Conservation (phyloP, 495 filamentous ascomycete genomes). For the Clohesyomyces aquaticus region DNA sequence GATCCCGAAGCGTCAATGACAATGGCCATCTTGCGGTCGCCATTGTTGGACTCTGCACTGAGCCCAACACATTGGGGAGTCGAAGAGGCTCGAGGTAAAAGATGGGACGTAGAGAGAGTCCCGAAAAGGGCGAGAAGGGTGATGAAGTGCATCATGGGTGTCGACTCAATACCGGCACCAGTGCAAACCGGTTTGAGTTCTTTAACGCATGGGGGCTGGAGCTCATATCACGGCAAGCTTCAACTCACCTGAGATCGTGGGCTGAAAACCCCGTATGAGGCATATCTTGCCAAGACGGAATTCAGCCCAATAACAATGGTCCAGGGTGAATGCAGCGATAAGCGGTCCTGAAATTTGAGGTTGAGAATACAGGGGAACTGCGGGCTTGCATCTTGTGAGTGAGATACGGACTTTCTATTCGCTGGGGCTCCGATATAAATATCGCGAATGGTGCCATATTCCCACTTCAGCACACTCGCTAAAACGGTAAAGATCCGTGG, state of each 20-base stretch:
- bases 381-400: no score
- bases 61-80: neutral
- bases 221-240: neutral
- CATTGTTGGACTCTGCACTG: conserved; percentile 14
- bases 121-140: neutral
- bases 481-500: no score
- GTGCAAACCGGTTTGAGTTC: neutral
- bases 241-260: neutral
- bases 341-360: no score
- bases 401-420: no score
- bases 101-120: neutral
- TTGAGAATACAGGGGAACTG: neutral
- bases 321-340: no score
- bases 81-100: conserved; percentile 1
- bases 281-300: neutral
- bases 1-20: conserved; percentile 44
- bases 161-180: neutral
- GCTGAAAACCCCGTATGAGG: neutral
- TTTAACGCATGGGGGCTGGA: neutral
- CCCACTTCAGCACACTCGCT: no score
- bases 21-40: conserved; percentile 39
- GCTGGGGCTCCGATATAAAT: no score
- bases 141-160: neutral
- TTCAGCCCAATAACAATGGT: neutral
- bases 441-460: no score